A percentile compares a stretch with the other conserved stretches of the same genome.
Conservation (phyloP, 2,329 filamentous ascomycete species). For the Neonectria ditissima region DNA sequence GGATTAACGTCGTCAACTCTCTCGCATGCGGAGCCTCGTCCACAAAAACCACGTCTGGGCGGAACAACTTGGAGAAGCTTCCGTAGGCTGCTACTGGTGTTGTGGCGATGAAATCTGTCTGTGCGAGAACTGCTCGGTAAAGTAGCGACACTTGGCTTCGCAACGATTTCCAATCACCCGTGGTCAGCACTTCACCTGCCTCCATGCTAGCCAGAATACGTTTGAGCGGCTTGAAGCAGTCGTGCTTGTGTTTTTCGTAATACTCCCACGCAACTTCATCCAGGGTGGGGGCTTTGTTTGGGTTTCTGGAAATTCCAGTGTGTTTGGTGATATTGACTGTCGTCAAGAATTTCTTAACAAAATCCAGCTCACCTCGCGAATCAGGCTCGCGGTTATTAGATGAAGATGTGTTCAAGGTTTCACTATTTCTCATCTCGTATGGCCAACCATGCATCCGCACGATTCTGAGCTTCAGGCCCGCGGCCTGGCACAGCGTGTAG, state of each 20-base stretch:
- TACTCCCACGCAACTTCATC: constrained; percentile 59
- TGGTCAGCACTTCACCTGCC: constrained; percentile 40
- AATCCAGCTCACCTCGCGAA: constrained; percentile 42
- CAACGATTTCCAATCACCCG: constrained; percentile 46
- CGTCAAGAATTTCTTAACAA: constrained; percentile 51
- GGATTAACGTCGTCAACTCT: constrained; percentile 59
- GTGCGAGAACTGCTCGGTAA: constrained; percentile 53
- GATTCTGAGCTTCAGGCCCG: constrained; percentile 50
- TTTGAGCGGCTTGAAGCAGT: constrained; percentile 51
- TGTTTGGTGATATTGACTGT: constrained; percentile 41
- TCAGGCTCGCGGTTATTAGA: background rate
- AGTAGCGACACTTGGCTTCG: constrained; percentile 49
- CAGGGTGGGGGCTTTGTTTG: constrained; percentile 51
- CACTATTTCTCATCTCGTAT: constrained; percentile 50
- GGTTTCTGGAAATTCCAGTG: constrained; percentile 25
- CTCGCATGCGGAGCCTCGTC: constrained; percentile 71
- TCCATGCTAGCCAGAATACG: constrained; percentile 52
- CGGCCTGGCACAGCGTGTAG: constrained; percentile 50
- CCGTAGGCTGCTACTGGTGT: constrained; percentile 58
- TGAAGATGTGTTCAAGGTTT: constrained; percentile 42
- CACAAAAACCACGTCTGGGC: constrained; percentile 87
- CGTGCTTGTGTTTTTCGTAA: constrained; percentile 49
- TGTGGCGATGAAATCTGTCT: constrained; percentile 59
- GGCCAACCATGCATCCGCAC: constrained; percentile 57
- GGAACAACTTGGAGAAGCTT: constrained; percentile 65